Evolutionary conservation across 2,329 filamentous ascomycete species (phyloP).

Genomic region (Lecanoromycetidae sp.): DNA sequence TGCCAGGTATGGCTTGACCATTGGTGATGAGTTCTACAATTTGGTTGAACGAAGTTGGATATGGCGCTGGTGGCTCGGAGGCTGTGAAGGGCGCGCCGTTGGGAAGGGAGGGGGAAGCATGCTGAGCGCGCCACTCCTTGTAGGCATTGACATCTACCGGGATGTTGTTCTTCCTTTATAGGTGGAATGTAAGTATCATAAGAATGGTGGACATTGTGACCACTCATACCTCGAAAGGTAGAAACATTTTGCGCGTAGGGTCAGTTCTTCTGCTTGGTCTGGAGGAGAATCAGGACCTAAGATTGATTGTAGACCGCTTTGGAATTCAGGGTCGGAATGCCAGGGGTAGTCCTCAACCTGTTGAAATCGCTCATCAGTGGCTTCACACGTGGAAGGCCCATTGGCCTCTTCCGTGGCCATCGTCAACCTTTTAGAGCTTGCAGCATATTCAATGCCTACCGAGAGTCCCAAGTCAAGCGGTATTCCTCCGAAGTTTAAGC

Average conservation of each 20-base stretch:
- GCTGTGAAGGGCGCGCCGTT: neutral
- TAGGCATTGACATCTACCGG: conserved; percentile 56
- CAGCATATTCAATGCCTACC: neutral
- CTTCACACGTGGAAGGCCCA: neutral
- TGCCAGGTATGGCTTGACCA: conserved; percentile 73
- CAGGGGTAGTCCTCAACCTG: conserved; percentile 31
- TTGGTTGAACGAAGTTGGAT: conserved; percentile 71
- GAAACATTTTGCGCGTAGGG: conserved; percentile 37
- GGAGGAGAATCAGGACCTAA: conserved; percentile 31
- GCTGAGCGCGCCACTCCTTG: conserved; percentile 46
- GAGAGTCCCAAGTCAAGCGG: no score
- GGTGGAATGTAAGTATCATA: neutral
- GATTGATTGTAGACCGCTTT: conserved; percentile 35
- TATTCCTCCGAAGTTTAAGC: no score
- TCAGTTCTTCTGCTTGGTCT: conserved; percentile 30
- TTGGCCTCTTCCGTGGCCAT: neutral
- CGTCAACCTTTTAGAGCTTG: neutral
- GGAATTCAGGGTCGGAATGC: conserved; percentile 32
- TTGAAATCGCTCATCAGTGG: neutral
- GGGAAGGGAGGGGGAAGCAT: neutral
- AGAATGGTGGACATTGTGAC: neutral
- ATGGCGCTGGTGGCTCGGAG: conserved; percentile 45
- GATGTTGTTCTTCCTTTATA: conserved; percentile 25
- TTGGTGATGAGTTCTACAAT: conserved; percentile 76
- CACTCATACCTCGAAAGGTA: conserved; percentile 36